Evolutionary conservation across 2,329 filamentous ascomycete species (phyloP).

Genomic region (Fusarium mangiferae): DNA sequence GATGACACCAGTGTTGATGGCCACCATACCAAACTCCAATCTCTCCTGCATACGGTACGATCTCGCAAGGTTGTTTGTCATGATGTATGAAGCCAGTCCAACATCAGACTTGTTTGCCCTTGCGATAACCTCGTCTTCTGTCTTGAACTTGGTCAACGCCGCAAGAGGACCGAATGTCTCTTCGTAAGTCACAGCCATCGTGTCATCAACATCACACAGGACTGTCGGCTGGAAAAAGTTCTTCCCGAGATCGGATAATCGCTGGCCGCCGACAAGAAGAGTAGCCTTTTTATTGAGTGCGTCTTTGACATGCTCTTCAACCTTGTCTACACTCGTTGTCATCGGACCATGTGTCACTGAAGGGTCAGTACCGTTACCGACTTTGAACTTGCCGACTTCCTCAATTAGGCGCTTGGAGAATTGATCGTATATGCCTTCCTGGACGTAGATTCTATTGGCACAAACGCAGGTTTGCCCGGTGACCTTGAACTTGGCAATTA

Average conservation of each 20-base stretch:
- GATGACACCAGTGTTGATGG: constrained; percentile 66
- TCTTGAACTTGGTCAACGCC: constrained; percentile 72
- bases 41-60: constrained; percentile 74
- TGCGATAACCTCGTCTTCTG: constrained; percentile 70
- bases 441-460: constrained; percentile 80
- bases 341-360: constrained; percentile 77
- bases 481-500: constrained; percentile 86
- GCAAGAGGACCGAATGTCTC: constrained; percentile 74
- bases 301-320: constrained; percentile 72
- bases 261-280: constrained; percentile 71
- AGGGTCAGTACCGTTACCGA: constrained; percentile 68
- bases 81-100: constrained; percentile 74
- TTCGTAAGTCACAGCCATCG: constrained; percentile 68
- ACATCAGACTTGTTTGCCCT: constrained; percentile 69
- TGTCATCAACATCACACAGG: constrained; percentile 65
- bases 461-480: constrained; percentile 93
- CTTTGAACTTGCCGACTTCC: constrained; percentile 75
- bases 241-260: constrained; percentile 68
- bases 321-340: constrained; percentile 68
- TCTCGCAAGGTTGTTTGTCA: constrained; percentile 74
- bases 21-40: constrained; percentile 76
- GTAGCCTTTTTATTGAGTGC: constrained; percentile 71
- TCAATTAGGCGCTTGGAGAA: constrained; percentile 73
- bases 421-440: constrained; percentile 75
- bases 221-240: constrained; percentile 79